These are phyloP conservation scores for Linum trigynum DNA, from an alignment of 345 rosid species.

Conservation along the genomic window DNA sequence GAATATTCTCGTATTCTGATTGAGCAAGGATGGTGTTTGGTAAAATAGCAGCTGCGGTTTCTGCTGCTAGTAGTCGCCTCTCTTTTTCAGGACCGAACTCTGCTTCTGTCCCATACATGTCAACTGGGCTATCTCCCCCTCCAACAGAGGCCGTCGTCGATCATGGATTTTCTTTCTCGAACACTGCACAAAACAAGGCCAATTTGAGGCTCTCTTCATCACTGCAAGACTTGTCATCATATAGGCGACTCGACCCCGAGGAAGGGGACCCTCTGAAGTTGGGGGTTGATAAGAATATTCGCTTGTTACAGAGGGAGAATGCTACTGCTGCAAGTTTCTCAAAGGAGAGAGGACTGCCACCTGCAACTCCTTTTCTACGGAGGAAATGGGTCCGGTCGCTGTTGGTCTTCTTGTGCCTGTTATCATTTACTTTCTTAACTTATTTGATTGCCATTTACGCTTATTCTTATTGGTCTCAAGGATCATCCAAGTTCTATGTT, in stretches of 20 bases:
- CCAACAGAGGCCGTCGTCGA: slow-evolving; percentile 25
- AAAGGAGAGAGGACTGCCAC: slow-evolving; percentile 53
- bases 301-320: slow-evolving; percentile 42
- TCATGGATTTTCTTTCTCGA: slow-evolving; percentile 28
- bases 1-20: neutral
- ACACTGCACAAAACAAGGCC: slow-evolving; percentile 35
- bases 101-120: slow-evolving; percentile 33
- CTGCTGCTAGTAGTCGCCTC: slow-evolving; percentile 29
- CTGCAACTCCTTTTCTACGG: slow-evolving; percentile 33
- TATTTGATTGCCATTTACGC: slow-evolving; percentile 45
- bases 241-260: slow-evolving; percentile 47
- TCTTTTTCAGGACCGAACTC: slow-evolving; percentile 28
- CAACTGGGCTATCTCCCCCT: slow-evolving; percentile 33
- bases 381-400: slow-evolving; percentile 57
- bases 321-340: slow-evolving; percentile 54
- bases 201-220: slow-evolving; percentile 67
- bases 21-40: slow-evolving; percentile 46
- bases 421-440: slow-evolving; percentile 47
- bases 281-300: slow-evolving; percentile 35
- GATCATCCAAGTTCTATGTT: slow-evolving; percentile 68
- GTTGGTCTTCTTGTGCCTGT: slow-evolving; percentile 41
- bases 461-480: slow-evolving; percentile 67
- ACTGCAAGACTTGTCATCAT: slow-evolving; percentile 77
- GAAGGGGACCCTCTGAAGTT: slow-evolving; percentile 25
- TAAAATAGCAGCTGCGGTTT: slow-evolving; percentile 42